phyloP scores from a whole-genome alignment of 164 flowering plant species.

The Sextonia rubra region DNA sequence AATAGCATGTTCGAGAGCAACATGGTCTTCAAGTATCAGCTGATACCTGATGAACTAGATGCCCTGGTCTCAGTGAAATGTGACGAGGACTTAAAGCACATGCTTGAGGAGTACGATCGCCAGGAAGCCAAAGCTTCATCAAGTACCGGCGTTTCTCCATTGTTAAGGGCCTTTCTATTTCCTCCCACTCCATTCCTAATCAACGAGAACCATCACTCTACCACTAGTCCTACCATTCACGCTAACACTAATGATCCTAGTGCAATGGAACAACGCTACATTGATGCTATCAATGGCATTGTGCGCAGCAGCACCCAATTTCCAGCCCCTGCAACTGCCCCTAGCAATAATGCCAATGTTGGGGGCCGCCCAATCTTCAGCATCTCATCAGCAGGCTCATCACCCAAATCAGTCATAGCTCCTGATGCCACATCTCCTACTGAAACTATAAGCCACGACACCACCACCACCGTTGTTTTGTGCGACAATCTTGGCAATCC shows the following conservation, averaged over 20 bases:
- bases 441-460: neutral
- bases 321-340: conserved; percentile 10
- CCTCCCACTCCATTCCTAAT: conserved; percentile 31
- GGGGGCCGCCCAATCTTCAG: conserved; percentile 16
- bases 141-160: conserved; percentile 29
- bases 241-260: conserved; percentile 17
- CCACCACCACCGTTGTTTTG: neutral
- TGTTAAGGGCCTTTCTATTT: conserved; percentile 51
- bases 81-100: conserved; percentile 78
- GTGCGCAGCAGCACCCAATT: conserved; percentile 14
- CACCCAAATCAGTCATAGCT: conserved; percentile 43
- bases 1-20: conserved; percentile 44
- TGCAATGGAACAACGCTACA: conserved; percentile 60
- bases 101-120: conserved; percentile 73
- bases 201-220: conserved; percentile 18
- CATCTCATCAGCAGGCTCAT: conserved; percentile 48
- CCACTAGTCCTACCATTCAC: neutral
- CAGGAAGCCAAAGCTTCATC: conserved; percentile 17
- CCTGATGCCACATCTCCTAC: conserved; percentile 25
- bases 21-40: conserved; percentile 72
- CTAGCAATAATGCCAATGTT: neutral
- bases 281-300: conserved; percentile 77
- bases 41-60: conserved; percentile 76
- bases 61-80: conserved; percentile 60
- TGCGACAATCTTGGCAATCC: neutral